Percentiles rank a stretch among this genome's conserved stretches.
Evolutionary conservation across 1,284 basidiomycete genomes (phyloP).

Genomic region (Puccinia coronata): DNA sequence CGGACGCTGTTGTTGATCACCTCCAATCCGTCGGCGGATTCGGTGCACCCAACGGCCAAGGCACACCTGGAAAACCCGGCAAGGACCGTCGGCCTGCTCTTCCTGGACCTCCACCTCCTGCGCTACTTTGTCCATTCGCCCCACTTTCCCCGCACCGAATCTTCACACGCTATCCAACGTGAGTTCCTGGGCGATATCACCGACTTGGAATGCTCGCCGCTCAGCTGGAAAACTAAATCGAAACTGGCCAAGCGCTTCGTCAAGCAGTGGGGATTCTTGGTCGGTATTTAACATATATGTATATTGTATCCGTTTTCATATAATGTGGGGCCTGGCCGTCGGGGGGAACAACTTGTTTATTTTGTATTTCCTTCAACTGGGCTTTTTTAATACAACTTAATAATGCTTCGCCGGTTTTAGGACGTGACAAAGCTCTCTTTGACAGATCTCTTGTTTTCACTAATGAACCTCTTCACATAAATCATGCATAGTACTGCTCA

Average conservation of each 20-base stretch:
- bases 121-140: conserved; percentile 32
- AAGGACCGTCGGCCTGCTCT: conserved; percentile 15
- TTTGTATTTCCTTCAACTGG: neutral
- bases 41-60: conserved; percentile 18
- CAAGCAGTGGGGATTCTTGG: conserved; percentile 33
- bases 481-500: no score
- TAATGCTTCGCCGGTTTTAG: no score
- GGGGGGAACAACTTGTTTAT: neutral
- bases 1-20: conserved; percentile 33
- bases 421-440: no score
- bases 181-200: conserved; percentile 38
- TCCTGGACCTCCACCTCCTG: conserved; percentile 30
- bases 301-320: no score
- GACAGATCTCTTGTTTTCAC: no score
- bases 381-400: neutral
- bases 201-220: conserved; percentile 25
- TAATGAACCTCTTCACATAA: no score
- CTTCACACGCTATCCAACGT: neutral
- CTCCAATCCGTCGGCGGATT: conserved; percentile 4
- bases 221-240: conserved; percentile 40
- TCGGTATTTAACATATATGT: conserved; percentile 39
- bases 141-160: conserved; percentile 27
- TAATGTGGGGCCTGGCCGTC: neutral
- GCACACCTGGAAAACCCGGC: conserved; percentile 22
- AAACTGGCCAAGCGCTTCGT: conserved; percentile 38